Evolutionary conservation across 352 stramenopile species (phyloP), one percentile per base, ranked within the genome.

Genomic region (Pythium utonaiense): DNA sequence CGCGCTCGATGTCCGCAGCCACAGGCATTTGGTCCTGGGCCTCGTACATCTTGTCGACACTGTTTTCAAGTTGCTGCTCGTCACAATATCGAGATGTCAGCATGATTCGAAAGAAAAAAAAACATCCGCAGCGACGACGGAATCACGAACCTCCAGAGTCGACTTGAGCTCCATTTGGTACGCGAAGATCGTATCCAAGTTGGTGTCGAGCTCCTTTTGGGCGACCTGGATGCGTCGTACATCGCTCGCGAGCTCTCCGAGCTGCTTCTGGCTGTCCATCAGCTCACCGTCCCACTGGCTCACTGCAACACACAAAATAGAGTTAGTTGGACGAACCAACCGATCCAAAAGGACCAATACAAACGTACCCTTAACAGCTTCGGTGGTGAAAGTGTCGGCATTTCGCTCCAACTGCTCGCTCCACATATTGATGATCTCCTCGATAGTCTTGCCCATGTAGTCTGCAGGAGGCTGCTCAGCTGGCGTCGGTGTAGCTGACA

Each of bases 341-440:
- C n/a, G n/a, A n/a, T n/a, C n/a, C n/a, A n/a, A n/a, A n/a, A n/a
- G n/a, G n/a, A n/a, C n/a, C n/a, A n/a, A n/a, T n/a, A n/a, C n/a
- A n/a, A n/a, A 48, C 66, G 40, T 61, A 91, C 83, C 84, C 77
- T 92, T 92, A 13, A 95, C 86, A 42, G 86, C 86, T 75, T 95
- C 86, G 6, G 78, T 95, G 2, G 86, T 95, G 65, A 95, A 95
- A 17, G 86, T 89, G 50, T 91, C 85, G 3, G 80, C 86, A 33
- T 95, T 92, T 16, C 79, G 77, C 57, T 95, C 86, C 1, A 95
- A 63, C 56, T 95, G 83, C 68, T 95, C 86, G 42, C 86, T 93
- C 86, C 86, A 95, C 70, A 91, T 83, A 62, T 95, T 95, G 67
- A 95, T 95, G 52, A 95, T 93, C 62, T 95, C 83, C 77, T 95